phyloP scores from a whole-genome alignment of 176 grass and related monocot species.

The Melocanna baccifera region DNA sequence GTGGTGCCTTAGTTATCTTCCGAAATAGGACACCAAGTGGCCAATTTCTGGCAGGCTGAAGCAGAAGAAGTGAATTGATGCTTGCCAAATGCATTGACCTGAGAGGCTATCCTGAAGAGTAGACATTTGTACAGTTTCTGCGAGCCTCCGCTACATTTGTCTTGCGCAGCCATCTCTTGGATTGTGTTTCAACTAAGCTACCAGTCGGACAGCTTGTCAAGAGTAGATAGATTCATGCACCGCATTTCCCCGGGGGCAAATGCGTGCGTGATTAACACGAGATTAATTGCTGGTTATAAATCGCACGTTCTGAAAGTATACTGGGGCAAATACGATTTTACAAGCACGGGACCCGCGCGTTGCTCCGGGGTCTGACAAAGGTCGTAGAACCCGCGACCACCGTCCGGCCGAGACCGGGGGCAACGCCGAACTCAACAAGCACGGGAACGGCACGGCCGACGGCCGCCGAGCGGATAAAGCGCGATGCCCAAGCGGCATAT shows the following conservation, averaged over 20 bases:
- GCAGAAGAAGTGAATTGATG: background rate
- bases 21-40: background rate
- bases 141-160: background rate
- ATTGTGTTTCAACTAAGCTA: background rate
- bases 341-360: background rate
- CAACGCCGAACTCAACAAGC: too few species aligned
- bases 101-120: background rate
- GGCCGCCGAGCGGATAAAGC: too few species aligned
- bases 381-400: too few species aligned
- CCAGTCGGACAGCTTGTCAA: background rate
- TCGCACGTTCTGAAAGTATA: background rate
- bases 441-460: background rate
- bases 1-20: conserved; percentile 17
- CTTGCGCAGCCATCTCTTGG: background rate
- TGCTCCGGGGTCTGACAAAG: background rate
- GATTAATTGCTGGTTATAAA: background rate
- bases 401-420: too few species aligned
- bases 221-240: background rate
- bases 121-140: conserved; percentile 26
- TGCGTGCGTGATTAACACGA: background rate
- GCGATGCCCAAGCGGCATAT: too few species aligned
- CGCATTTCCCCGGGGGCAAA: background rate
- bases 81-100: background rate
- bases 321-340: background rate
- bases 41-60: background rate